These are phyloP conservation scores for Drosera capensis DNA, from an alignment of 148 eudicot genomes.

Conservation along the genomic window DNA sequence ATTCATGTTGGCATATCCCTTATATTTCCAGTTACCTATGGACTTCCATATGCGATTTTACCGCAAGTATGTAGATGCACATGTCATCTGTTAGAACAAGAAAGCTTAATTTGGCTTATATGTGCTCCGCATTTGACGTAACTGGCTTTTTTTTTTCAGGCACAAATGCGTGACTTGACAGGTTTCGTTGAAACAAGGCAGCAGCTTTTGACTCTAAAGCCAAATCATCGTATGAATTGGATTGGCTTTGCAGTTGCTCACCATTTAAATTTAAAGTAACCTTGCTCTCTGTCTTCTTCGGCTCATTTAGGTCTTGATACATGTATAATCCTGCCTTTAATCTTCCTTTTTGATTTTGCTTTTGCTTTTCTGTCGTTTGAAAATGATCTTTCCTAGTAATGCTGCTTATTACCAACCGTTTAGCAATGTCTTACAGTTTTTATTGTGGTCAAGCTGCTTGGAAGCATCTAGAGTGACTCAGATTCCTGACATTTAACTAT, in stretches of 20 bases:
- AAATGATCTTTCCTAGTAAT: no score
- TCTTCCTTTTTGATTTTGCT: conserved; percentile 2
- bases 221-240: conserved; percentile 99
- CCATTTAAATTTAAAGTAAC: conserved; percentile 75
- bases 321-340: neutral
- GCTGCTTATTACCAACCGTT: no score
- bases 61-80: no score
- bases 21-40: neutral
- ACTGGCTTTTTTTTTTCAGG: conserved; percentile 28
- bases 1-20: neutral
- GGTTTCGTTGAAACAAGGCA: conserved; percentile 99
- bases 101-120: no score
- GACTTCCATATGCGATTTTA: no score
- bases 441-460: no score
- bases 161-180: conserved; percentile 94
- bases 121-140: no score
- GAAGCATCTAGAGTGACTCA: no score
- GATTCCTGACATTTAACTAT: no score
- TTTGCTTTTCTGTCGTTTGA: no score
- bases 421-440: no score
- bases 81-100: neutral
- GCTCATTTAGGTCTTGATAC: neutral
- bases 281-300: neutral
- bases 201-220: conserved; percentile 83
- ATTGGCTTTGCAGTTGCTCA: conserved; percentile 95